These are phyloP conservation scores for Ceratobasidium sp. DNA, from an alignment of 1,284 basidiomycete genomes.

Conservation along the genomic window DNA sequence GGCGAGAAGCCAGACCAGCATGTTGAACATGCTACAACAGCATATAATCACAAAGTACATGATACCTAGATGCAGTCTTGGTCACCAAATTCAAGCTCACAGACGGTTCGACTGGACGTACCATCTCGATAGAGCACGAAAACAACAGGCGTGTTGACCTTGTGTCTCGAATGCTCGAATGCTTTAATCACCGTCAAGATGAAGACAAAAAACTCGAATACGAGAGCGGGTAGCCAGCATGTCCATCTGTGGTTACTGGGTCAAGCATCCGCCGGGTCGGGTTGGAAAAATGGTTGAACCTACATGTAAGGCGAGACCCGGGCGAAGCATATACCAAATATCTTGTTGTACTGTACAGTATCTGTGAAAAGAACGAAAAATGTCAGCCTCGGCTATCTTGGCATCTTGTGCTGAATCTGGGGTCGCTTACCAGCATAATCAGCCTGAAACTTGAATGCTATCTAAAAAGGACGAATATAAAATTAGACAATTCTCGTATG, in stretches of 20 bases:
- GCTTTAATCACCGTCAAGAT: conserved; percentile 38
- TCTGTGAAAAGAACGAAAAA: neutral
- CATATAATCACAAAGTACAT: conserved; percentile 38
- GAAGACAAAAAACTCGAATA: conserved; percentile 39
- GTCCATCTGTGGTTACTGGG: conserved; percentile 7
- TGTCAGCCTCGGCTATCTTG: neutral
- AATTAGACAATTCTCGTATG: neutral
- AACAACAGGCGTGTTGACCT: conserved; percentile 31
- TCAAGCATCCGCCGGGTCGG: neutral
- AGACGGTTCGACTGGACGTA: neutral
- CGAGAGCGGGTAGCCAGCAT: conserved; percentile 39
- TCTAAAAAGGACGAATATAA: neutral
- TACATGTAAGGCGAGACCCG: conserved; percentile 16
- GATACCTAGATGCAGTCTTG: conserved; percentile 31
- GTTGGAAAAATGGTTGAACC: neutral
- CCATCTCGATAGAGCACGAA: conserved; percentile 40
- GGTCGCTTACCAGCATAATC: conserved; percentile 10
- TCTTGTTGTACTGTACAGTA: neutral
- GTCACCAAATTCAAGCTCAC: neutral
- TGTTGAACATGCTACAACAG: conserved; percentile 26
- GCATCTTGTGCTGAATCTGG: neutral
- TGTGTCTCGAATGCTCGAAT: conserved; percentile 21
- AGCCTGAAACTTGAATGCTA: conserved; percentile 15
- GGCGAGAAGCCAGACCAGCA: conserved; percentile 31
- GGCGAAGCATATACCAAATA: conserved; percentile 17